Evolutionary conservation across 148 eudicot genomes (phyloP), one percentile per base, ranked within the genome.

Genomic region (Dianthus caryophyllus): DNA sequence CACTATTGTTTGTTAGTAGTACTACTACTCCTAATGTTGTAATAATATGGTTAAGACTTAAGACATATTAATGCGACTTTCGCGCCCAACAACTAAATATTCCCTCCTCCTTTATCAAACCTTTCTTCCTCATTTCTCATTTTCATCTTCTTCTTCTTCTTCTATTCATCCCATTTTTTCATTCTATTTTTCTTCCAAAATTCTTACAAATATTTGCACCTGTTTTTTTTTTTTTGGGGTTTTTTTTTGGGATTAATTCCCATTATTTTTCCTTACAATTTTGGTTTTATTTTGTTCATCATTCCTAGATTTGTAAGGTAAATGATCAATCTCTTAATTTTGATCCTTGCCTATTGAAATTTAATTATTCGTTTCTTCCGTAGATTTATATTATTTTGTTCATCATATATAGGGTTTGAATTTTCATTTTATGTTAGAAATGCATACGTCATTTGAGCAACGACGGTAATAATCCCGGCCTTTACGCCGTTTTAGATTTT

Each of bases 81-180:
- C 77, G 77, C 72, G 77, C 77, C 72, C 67, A 67, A 74, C 77
- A 51, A 54, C 77, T 60, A 27, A 61, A 52, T 38, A 38, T 54
- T 33, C 33, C 10, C 17, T 56, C 33, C 7, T 22, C 63, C 53
- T 1, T 22, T 48, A 33, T 58, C 59, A 73, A 48, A 57, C 75
- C 49, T 48, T 38, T 14, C 36, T 26, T 53, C 73, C n/a, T 69
- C 31, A 29, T 10, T 17, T 16, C 16, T 65, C 21, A n/a, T 14
- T 1, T n/a, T 47, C 57, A 2, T 47, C 33, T n/a, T n/a, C 44
- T 14, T 56, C 25, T 11, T 14, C 5, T 6, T 20, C 8, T 11
- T 20, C 12, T 8, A 22, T 58, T 31, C 43, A 44, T 72, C 30
- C 43, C 44, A 36, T 20, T 6, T 33, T 21, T 30, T 18, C 6